Evolutionary conservation across 1,284 basidiomycete species (phyloP), one percentile per base, ranked within the genome.

Genomic region (Meripilus lineatus): DNA sequence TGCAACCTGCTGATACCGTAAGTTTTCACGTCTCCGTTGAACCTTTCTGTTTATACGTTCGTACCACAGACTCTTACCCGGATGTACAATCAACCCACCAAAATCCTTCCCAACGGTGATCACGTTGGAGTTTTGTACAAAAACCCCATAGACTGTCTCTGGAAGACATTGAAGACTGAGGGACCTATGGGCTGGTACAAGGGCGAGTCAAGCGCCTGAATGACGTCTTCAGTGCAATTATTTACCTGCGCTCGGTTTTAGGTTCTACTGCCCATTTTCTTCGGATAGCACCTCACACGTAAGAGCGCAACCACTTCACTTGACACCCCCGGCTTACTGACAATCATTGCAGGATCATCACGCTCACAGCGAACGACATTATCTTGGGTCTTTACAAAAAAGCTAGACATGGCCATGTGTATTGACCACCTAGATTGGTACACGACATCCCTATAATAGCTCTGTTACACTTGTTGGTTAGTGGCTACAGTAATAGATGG

Each of bases 81-180:
- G 47, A 87, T 98, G 80, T 99, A 98, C 67, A 98, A 98, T 61
- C 94, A 95, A 73, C 89, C 89, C 20, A 93, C 89, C 2, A 70
- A 74, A 50, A 71, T 67, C 32, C 74, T 84, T 42, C 81, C 87
- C 2, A 76, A 89, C 47, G 93, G 93, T 26, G 81, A 74, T 56
- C 67, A 81, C 32, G 74, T 82, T 46, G 93, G 93, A 4, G 70
- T 81, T 2, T 69, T 96, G 10, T 97, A 96, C 69, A 85, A 77
- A 62, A 94, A 89, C 61, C 94, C 94, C 2, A 82, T 97, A 55
- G 93, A 97, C 59, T 97, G 94, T 66, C 71, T 99, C 40, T 96
- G 89, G 88, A 95, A 97, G 71, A 99, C 94, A 0, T 78, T 91
- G 52, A 88, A 87, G 61, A 73, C 87, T 1, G 95, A 99, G 68